Evolutionary conservation across 176 grass and related monocot genomes (phyloP).

Genomic region (Musa itinerans): DNA sequence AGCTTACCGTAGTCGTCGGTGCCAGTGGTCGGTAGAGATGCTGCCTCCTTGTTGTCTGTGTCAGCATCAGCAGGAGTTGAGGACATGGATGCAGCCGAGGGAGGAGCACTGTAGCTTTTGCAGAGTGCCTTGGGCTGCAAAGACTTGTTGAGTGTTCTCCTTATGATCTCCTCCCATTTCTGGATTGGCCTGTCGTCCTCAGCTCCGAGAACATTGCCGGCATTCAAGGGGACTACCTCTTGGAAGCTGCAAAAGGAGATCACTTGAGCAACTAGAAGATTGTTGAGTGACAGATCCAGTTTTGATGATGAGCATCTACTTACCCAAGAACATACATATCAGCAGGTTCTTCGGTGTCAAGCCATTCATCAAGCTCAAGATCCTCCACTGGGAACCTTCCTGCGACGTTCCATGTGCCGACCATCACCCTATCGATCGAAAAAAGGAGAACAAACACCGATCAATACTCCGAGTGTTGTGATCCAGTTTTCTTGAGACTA

Average conservation of each 20-base stretch:
- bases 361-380: constrained; percentile 45
- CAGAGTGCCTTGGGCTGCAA: constrained; percentile 25
- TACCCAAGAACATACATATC: constrained; percentile 56
- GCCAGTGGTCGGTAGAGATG: too few relatives aligned
- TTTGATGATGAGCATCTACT: constrained; percentile 11
- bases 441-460: background rate
- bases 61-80: background rate
- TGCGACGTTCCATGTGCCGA: constrained; percentile 54
- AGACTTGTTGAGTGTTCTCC: constrained; percentile 53
- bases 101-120: constrained; percentile 59
- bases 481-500: too few relatives aligned
- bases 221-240: constrained; percentile 57
- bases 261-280: background rate
- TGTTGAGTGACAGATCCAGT: background rate
- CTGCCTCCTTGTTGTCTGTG: too few relatives aligned
- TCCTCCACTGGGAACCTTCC: constrained; percentile 37
- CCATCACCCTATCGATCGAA: constrained; percentile 39
- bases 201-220: constrained; percentile 54
- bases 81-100: constrained; percentile 27
- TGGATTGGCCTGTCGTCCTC: constrained; percentile 50
- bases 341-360: constrained; percentile 36
- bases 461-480: background rate
- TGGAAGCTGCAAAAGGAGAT: constrained; percentile 39
- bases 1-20: background rate
- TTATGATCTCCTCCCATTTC: constrained; percentile 55